Conservation (phyloP, 345 rosid genomes). For the Populus davidiana region DNA sequence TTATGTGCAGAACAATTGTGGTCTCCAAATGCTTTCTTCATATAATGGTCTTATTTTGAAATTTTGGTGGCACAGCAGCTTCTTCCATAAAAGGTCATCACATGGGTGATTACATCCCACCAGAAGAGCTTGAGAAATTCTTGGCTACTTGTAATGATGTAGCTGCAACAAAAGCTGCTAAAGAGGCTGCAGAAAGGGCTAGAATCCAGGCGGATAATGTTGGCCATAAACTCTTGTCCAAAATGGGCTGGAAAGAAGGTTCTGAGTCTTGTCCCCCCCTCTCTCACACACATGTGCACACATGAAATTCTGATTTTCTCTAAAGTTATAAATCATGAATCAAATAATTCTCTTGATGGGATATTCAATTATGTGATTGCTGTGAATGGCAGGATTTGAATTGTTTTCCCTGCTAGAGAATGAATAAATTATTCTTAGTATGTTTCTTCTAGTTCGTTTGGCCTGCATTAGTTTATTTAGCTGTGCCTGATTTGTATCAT, state of each 20-base stretch:
- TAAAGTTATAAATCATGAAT: background rate
- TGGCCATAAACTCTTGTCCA: conserved; percentile 87
- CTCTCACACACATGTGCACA: background rate
- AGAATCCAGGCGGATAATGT: conserved; percentile 94
- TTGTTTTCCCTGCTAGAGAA: background rate
- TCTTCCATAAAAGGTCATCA: conserved; percentile 79
- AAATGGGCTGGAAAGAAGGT: conserved; percentile 99
- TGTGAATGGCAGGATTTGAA: background rate
- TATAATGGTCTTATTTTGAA: background rate
- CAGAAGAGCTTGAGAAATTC: conserved; percentile 89
- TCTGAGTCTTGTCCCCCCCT: background rate
- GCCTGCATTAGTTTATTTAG: background rate
- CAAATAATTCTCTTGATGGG: background rate
- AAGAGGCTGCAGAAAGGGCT: conserved; percentile 72
- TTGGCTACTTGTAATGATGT: conserved; percentile 77
- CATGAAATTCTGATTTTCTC: background rate
- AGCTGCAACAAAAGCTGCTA: conserved; percentile 57
- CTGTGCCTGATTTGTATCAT: background rate
- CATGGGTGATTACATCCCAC: conserved; percentile 98
- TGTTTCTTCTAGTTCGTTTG: background rate
- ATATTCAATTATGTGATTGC: background rate
- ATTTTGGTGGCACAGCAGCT: conserved; percentile 28
- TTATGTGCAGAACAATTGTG: background rate
- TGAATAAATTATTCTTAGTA: background rate
- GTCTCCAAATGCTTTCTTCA: conserved; percentile 8